Conservation (phyloP, 345 rosid species). For the Garcia nutans region DNA sequence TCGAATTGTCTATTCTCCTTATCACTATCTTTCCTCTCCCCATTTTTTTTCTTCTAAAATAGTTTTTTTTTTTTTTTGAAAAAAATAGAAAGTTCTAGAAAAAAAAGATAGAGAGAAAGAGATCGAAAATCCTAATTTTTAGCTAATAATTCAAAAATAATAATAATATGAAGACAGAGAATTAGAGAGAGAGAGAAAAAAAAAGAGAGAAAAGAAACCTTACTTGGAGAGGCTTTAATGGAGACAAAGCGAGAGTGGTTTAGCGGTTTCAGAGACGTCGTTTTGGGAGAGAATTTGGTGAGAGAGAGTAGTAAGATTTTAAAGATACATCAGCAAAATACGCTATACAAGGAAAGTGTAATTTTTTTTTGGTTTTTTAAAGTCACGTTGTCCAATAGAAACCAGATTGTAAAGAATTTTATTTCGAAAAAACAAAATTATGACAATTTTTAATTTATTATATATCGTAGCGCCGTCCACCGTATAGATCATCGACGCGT, state of each 20-base stretch:
- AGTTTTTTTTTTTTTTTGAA: background rate
- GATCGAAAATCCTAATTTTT: background rate
- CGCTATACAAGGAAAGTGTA: slow-evolving; percentile 41
- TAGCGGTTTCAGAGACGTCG: slow-evolving; percentile 23
- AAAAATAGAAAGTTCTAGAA: background rate
- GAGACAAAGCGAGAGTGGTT: slow-evolving; percentile 4
- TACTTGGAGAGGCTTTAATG: slow-evolving; percentile 15
- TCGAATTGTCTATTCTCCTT: slow-evolving; percentile 56
- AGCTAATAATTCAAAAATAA: background rate
- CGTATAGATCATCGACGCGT: slow-evolving; percentile 53
- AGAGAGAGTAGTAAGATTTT: background rate
- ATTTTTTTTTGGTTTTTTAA: no score
- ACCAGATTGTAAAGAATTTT: background rate
- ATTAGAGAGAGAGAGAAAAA: background rate
- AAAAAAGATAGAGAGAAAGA: background rate
- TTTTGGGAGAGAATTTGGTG: slow-evolving; percentile 16
- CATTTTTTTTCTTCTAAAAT: slow-evolving; percentile 18
- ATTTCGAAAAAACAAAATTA: no score
- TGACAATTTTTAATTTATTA: background rate
- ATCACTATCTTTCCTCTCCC: slow-evolving; percentile 66
- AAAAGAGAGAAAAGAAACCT: background rate
- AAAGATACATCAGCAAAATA: slow-evolving; percentile 1
- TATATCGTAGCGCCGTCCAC: slow-evolving; percentile 11
- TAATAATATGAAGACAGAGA: background rate
- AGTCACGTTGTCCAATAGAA: slow-evolving; percentile 35